These are phyloP conservation scores for Adansonia grandidieri DNA, from an alignment of 441 rosid genomes.

Conservation along the genomic window DNA sequence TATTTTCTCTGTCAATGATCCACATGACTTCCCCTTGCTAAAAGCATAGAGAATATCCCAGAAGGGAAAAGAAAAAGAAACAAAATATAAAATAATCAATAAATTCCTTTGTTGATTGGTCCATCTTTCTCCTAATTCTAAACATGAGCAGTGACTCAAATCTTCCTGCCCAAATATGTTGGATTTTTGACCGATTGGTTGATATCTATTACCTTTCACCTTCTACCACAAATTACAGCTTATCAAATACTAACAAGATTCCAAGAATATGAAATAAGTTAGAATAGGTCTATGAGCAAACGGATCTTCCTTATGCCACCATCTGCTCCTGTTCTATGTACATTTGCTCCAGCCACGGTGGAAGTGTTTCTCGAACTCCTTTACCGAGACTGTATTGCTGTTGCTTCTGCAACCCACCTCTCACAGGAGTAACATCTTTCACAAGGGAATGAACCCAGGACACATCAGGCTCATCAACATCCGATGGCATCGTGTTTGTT, in stretches of 20 bases:
- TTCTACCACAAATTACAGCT: constrained; percentile 25
- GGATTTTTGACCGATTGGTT: not conserved
- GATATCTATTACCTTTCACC: not conserved
- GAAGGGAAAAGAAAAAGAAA: constrained; percentile 12
- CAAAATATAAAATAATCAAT: constrained; percentile 44
- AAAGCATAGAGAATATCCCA: constrained; percentile 27
- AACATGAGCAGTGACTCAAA: constrained; percentile 28
- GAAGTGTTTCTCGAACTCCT: constrained; percentile 40
- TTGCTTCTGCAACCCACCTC: constrained; percentile 36
- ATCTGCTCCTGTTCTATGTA: constrained; percentile 88
- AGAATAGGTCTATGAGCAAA: constrained; percentile 29
- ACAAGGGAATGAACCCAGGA: constrained; percentile 88
- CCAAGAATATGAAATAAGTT: constrained; percentile 28
- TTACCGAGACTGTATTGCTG: constrained; percentile 35
- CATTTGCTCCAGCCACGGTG: constrained; percentile 80
- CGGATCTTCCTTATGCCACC: constrained; percentile 60
- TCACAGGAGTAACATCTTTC: constrained; percentile 56
- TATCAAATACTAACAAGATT: constrained; percentile 28
- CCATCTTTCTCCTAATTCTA: constrained; percentile 22
- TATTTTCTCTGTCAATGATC: not conserved
- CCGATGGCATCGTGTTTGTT: constrained; percentile 24
- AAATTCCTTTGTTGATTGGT: constrained; percentile 29
- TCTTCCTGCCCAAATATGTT: constrained; percentile 20
- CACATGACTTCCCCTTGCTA: not conserved
- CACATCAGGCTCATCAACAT: constrained; percentile 73